Base-by-base conservation (phyloP, 371 early-diverging fungal genomes). In the Umbelopsis sp. region DNA sequence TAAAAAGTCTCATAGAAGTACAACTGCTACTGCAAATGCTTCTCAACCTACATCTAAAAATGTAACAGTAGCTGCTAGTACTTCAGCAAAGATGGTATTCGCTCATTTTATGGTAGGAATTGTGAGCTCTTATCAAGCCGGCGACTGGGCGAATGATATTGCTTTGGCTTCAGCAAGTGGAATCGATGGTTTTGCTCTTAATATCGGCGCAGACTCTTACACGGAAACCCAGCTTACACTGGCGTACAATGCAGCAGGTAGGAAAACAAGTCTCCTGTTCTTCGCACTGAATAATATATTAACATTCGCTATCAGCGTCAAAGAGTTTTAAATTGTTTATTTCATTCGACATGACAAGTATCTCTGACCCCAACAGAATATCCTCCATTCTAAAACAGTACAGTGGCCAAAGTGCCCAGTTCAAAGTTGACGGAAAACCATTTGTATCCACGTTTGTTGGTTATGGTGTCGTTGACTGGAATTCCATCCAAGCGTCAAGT, bases 241-340 rank as follows among this genome's bases (percentile, higher is more conserved):
- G 57, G 57, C 57, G 12, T 57, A 57, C 18, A 57, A 57, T n/a
- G 57, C 57, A 25, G 57, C 57, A 57, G 57, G 57, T 57, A 37
- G 10, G 57, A 10, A 29, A 35, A 4, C 0, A 35, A 18, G 5
- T 24, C 18, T 10, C 14, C 32, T 24, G 12, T 4, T 3, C 2
- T 0, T 18, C 18, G 0, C 32, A 29, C 18, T 35, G 25, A 16
- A 25, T 3, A 12, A 11, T 25, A 35, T 37, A 12, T 1, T 18
- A 1, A 57, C 29, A 2, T 12, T 35, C 4, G 6, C 18, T 37
- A 7, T 18, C n/a, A 57, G 57, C 57, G n/a, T 57, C 57, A 0
- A 35, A 1, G 0, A 57, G 35, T 18, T 57, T 57, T 7, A 57
- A 57, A 16, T 12, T 57, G 18, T 57, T 57, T 12, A 57, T 57